A percentile compares a stretch with the other conserved stretches of the same genome.
Conservation (phyloP, 2,329 filamentous ascomycete genomes). For the Fusarium musae region DNA sequence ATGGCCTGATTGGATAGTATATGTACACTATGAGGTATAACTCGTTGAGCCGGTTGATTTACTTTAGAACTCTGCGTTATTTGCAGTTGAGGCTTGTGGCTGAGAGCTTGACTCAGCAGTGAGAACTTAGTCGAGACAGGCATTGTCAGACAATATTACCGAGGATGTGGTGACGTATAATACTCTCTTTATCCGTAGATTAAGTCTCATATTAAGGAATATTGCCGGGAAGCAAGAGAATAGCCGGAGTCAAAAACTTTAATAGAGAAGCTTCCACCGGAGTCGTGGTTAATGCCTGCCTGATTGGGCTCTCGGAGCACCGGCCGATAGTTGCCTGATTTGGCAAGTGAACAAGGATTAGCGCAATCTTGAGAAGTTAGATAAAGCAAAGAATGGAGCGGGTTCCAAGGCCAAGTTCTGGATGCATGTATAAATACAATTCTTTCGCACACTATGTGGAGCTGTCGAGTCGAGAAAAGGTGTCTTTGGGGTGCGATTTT, state of each 20-base stretch:
- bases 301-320: not conserved
- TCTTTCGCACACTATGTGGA: not conserved
- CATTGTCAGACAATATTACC: no score
- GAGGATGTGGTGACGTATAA: no score
- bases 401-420: not conserved
- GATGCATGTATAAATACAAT: no score
- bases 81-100: no score
- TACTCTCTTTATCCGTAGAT: not conserved
- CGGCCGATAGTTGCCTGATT: not conserved
- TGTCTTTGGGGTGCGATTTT: accelerated
- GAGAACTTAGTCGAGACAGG: no score
- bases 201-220: not conserved
- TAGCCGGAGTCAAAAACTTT: not conserved
- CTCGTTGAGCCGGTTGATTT: no score
- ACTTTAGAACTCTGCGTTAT: no score
- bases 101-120: no score
- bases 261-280: not conserved
- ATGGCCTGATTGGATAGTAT: no score
- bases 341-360: not conserved
- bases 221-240: not conserved
- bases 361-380: not conserved
- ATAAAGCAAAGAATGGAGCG: not conserved
- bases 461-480: not conserved
- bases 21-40: no score
- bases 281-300: not conserved